These are phyloP conservation scores for Amanita polypyramis DNA, from an alignment of 768 basidiomycete genomes.

Conservation along the genomic window DNA sequence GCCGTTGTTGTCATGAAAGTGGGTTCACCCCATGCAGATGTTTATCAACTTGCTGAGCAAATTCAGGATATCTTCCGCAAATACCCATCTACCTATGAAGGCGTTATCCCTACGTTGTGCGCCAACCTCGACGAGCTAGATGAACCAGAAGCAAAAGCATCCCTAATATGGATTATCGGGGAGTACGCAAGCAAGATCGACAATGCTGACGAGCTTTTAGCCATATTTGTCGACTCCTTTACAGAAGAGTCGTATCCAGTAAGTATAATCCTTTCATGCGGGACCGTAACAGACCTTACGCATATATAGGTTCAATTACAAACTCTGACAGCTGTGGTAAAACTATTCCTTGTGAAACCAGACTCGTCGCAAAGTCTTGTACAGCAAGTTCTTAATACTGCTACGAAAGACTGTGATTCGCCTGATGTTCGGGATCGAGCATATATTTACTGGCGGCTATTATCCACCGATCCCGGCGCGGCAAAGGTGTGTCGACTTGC, in stretches of 20 bases:
- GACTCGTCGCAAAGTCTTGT: constrained; percentile 89
- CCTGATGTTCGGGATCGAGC: constrained; percentile 95
- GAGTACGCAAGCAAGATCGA: constrained; percentile 97
- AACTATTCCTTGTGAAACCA: constrained; percentile 91
- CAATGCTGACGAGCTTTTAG: constrained; percentile 88
- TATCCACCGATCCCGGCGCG: constrained; percentile 91
- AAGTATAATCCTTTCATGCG: constrained; percentile 14
- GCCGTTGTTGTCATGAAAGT: constrained; percentile 99
- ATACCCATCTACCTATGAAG: constrained; percentile 94
- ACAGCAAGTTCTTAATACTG: constrained; percentile 84
- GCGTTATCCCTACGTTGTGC: constrained; percentile 91
- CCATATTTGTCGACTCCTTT: constrained; percentile 86
- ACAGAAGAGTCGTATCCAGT: constrained; percentile 90
- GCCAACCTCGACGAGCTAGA: constrained; percentile 94
- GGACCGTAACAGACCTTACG: constrained; percentile 2
- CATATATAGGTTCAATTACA: constrained; percentile 53
- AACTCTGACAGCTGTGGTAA: constrained; percentile 91
- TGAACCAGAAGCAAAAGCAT: constrained; percentile 96
- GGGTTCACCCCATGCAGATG: constrained; percentile 9
- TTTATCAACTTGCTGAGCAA: background rate
- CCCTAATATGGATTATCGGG: constrained; percentile 98
- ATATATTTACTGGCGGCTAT: constrained; percentile 94
- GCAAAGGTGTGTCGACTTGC: constrained; percentile 59
- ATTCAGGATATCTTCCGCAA: constrained; percentile 92
- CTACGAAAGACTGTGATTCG: constrained; percentile 95